Evolutionary conservation across 495 filamentous ascomycete species (phyloP), one percentile per base, ranked within the genome.

Genomic region (Penicillium antarcticum): DNA sequence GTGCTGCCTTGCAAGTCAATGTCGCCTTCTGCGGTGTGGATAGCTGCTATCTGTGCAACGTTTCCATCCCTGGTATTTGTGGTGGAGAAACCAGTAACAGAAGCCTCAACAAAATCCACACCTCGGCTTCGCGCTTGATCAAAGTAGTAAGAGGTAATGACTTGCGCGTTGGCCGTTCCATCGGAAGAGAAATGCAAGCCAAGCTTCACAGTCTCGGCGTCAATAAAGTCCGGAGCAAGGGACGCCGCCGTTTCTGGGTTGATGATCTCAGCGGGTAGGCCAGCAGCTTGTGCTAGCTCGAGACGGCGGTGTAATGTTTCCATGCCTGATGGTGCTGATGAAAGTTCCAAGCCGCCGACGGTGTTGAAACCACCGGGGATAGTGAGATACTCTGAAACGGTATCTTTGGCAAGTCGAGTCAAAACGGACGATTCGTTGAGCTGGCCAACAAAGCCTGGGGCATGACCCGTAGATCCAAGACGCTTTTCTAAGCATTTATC

Each of bases 371-470:
- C 66, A 33, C 47, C 58, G 0, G 66, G 64, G 8, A 71, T 51
- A 19, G 58, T 52, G 26, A 52, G 32, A 45, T 71, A 69, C 26
- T 67, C 66, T 1, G 51, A 55, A 5, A 69, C 66, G 4, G 55
- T 67, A 5, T 69, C 66, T 32, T 64, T 61, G 1, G 68, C 63
- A 5, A 71, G 61, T 3, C 47, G 54, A 2, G 66, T 69, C 33
- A 71, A 40, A 3, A 64, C 60, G 0, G 58, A 41, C 7, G 68
- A 71, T 48, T 69, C 68, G 31, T 71, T 71, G 42, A 65, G 61
- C 33, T 71, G 68, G 33, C 66, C 68, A n/a, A 71, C 60, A 29
- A 69, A 71, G 2, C 65, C 68, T 3, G 68, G 68, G 6, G 68
- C 66, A 48, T 67, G 48, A 17, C 61, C 61, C 0, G 68, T 71